Evolutionary conservation across 1,284 basidiomycete genomes (phyloP).

Genomic region (Moesziomyces globuligerus): DNA sequence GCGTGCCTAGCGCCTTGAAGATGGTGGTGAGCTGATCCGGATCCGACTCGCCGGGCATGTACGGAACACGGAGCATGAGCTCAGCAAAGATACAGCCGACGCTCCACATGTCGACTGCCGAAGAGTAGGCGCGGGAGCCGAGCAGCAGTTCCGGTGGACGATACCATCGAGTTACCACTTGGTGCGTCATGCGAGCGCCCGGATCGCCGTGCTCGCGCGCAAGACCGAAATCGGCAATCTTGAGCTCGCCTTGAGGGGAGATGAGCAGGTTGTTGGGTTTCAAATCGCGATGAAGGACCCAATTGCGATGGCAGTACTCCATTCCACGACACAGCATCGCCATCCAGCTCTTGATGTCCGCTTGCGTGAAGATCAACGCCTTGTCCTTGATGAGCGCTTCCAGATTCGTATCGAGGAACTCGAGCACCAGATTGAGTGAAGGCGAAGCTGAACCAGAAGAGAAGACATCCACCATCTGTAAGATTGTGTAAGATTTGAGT

Average conservation of each 20-base stretch:
- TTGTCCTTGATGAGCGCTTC: slow-evolving; percentile 97
- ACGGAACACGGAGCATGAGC: slow-evolving; percentile 91
- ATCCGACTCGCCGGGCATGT: slow-evolving; percentile 90
- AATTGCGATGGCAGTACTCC: slow-evolving; percentile 96
- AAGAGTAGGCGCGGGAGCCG: slow-evolving; percentile 86
- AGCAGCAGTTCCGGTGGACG: slow-evolving; percentile 92
- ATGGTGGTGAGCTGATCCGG: slow-evolving; percentile 95
- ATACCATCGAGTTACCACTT: slow-evolving; percentile 98
- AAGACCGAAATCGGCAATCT: slow-evolving; percentile 98
- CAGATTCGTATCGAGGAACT: slow-evolving; percentile 96
- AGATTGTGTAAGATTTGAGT: background rate
- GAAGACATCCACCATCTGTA: slow-evolving; percentile 92
- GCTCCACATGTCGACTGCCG: slow-evolving; percentile 91
- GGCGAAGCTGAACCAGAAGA: slow-evolving; percentile 79
- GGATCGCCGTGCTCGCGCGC: slow-evolving; percentile 94
- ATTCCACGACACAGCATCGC: slow-evolving; percentile 95
- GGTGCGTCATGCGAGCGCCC: slow-evolving; percentile 93
- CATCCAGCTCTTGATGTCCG: slow-evolving; percentile 99
- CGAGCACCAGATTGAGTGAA: slow-evolving; percentile 95
- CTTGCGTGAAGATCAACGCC: slow-evolving; percentile 86
- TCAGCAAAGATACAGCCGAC: slow-evolving; percentile 96
- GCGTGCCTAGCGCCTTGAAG: slow-evolving; percentile 92
- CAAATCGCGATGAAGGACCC: slow-evolving; percentile 91
- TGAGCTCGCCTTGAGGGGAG: slow-evolving; percentile 87
- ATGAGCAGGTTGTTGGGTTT: slow-evolving; percentile 99